phyloP scores from a whole-genome alignment of 2,329 filamentous ascomycete species.

The Diplodia seriata region DNA sequence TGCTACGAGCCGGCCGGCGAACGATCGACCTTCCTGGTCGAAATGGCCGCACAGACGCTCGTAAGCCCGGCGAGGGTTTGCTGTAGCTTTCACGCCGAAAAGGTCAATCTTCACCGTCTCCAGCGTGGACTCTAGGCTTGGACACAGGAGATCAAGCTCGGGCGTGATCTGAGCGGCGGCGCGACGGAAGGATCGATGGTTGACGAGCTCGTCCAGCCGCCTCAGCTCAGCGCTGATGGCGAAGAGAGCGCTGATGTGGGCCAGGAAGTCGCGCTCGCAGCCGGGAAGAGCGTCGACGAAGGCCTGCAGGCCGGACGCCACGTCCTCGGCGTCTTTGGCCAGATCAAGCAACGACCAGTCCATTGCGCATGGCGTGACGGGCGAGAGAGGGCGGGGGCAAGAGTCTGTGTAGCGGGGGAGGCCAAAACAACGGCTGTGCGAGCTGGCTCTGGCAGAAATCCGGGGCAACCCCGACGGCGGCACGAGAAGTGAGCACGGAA shows the following conservation, averaged over 20 bases:
- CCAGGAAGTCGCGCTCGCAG: slow-evolving; percentile 60
- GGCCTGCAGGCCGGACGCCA: slow-evolving; percentile 57
- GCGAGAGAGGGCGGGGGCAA: slow-evolving; percentile 28
- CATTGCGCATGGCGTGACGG: slow-evolving; percentile 44
- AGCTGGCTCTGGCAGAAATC: slow-evolving; percentile 18
- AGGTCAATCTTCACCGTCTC: slow-evolving; percentile 21
- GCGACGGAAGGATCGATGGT: slow-evolving; percentile 47
- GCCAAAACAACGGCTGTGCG: slow-evolving; percentile 3
- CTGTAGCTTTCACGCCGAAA: slow-evolving; percentile 11
- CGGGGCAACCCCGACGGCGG: slow-evolving; percentile 23
- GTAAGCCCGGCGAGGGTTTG: slow-evolving; percentile 22
- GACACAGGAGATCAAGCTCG: slow-evolving; percentile 28
- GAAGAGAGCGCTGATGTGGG: slow-evolving; percentile 61
- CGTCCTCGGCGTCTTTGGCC: slow-evolving; percentile 60
- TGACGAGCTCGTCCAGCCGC: slow-evolving; percentile 54
- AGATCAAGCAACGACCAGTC: slow-evolving; percentile 49
- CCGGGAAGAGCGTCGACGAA: slow-evolving; percentile 61
- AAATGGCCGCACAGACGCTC: slow-evolving; percentile 17
- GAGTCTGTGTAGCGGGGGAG: slow-evolving; percentile 29
- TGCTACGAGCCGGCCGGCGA: slow-evolving; percentile 20
- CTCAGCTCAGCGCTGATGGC: slow-evolving; percentile 60
- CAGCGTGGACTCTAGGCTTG: slow-evolving; percentile 30
- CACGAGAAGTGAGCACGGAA: slow-evolving; percentile 17
- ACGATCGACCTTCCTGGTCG: slow-evolving; percentile 17
- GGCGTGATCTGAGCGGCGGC: slow-evolving; percentile 34